phyloP scores from a whole-genome alignment of 345 rosid species.

The Psidium guajava region DNA sequence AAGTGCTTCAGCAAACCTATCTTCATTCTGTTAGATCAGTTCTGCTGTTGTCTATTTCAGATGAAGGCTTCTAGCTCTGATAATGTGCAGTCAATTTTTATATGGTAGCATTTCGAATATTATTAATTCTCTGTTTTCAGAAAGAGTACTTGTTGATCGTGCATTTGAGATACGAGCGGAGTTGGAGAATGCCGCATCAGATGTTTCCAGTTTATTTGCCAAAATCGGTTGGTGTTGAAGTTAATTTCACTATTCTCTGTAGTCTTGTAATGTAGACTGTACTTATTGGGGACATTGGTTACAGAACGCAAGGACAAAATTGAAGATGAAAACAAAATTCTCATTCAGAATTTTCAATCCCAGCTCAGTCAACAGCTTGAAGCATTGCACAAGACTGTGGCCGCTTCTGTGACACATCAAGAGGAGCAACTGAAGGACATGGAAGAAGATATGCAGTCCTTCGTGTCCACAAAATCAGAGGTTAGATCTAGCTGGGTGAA shows the following conservation, averaged over 20 bases:
- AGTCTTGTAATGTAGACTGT: background rate
- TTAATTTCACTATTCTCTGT: background rate
- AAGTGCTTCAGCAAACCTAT: background rate
- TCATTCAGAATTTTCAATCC: constrained; percentile 69
- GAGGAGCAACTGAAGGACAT: constrained; percentile 81
- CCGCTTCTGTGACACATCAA: constrained; percentile 77
- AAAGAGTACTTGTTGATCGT: constrained; percentile 72
- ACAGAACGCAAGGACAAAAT: constrained; percentile 92
- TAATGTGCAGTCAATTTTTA: background rate
- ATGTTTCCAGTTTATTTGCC: constrained; percentile 74
- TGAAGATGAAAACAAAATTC: constrained; percentile 71
- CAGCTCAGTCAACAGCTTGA: constrained; percentile 81
- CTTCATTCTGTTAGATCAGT: background rate
- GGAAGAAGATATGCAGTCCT: constrained; percentile 95
- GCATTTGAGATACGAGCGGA: constrained; percentile 81
- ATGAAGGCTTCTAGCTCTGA: background rate
- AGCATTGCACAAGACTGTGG: constrained; percentile 77
- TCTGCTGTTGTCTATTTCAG: background rate
- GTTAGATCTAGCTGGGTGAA: constrained; percentile 14
- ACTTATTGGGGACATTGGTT: background rate
- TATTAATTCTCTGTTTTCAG: constrained; percentile 19
- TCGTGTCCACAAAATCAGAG: constrained; percentile 76
- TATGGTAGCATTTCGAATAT: background rate
- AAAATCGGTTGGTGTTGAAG: constrained; percentile 52
- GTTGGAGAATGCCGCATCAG: constrained; percentile 80